Evolutionary conservation across 192 early-diverging fungal genomes (phyloP).

Genomic region (Coemansia sp.): DNA sequence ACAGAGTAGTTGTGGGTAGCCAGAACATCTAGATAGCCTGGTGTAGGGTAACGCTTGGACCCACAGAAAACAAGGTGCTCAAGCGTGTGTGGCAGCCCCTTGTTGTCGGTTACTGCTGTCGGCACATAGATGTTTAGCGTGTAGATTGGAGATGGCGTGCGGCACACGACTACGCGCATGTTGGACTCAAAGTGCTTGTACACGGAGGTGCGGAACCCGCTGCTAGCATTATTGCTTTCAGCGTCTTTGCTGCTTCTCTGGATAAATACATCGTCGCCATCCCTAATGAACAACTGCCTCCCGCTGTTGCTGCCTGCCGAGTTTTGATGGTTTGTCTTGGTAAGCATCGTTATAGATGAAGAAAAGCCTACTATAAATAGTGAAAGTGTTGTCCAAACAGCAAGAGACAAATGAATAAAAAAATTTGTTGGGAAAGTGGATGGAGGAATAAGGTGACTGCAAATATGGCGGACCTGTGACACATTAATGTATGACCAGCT

Average conservation of each 20-base stretch:
- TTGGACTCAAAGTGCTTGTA: slow-evolving; percentile 52
- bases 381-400: neutral
- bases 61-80: slow-evolving; percentile 85
- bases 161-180: slow-evolving; percentile 65
- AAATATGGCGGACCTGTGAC: too few relatives aligned
- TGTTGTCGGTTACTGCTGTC: slow-evolving; percentile 63
- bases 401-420: neutral
- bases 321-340: neutral
- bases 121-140: slow-evolving; percentile 75
- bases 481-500: too few relatives aligned
- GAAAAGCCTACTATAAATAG: neutral
- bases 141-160: slow-evolving; percentile 66
- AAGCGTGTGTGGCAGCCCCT: slow-evolving; percentile 82
- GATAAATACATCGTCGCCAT: slow-evolving; percentile 23
- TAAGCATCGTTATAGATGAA: neutral
- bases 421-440: too few relatives aligned
- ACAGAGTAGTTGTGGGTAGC: slow-evolving; percentile 72
- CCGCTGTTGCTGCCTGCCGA: neutral
- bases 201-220: slow-evolving; percentile 42
- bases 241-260: slow-evolving; percentile 21
- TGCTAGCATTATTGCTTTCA: neutral
- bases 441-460: too few relatives aligned
- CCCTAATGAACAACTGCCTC: slow-evolving; percentile 31
- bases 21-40: slow-evolving; percentile 73
- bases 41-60: slow-evolving; percentile 62